Evolutionary conservation across 2,329 filamentous ascomycete genomes (phyloP).

Genomic region (Dactylellina haptotyla): DNA sequence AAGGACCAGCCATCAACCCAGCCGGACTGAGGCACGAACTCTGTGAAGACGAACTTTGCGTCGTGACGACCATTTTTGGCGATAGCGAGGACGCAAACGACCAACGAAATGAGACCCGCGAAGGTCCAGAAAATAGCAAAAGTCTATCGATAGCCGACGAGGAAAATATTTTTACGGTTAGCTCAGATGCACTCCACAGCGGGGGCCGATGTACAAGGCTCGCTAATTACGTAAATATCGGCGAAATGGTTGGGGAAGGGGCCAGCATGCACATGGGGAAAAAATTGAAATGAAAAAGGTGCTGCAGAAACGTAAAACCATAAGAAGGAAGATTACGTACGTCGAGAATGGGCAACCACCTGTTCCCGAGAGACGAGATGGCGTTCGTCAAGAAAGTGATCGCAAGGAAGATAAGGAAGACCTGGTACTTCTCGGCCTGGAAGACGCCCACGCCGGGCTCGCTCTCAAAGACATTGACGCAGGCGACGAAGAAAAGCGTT

Average conservation of each 20-base stretch:
- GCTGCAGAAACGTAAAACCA: conserved; percentile 45
- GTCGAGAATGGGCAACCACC: conserved; percentile 70
- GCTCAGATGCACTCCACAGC: conserved; percentile 28
- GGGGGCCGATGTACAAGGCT: conserved; percentile 18
- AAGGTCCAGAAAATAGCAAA: conserved; percentile 81
- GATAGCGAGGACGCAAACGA: conserved; percentile 71
- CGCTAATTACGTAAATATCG: conserved; percentile 50
- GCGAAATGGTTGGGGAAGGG: conserved; percentile 55
- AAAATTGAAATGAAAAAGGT: no score
- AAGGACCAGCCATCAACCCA: conserved; percentile 79
- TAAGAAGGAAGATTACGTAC: conserved; percentile 67
- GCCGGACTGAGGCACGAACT: conserved; percentile 75
- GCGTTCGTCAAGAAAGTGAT: conserved; percentile 66
- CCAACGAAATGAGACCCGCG: conserved; percentile 73
- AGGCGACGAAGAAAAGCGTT: conserved; percentile 67
- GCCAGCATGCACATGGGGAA: no score
- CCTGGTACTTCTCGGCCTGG: conserved; percentile 63
- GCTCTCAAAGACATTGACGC: conserved; percentile 68
- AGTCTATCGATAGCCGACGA: conserved; percentile 64
- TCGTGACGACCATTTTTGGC: conserved; percentile 74
- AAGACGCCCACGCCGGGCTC: conserved; percentile 64
- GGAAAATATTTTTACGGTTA: conserved; percentile 30
- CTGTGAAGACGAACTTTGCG: conserved; percentile 73
- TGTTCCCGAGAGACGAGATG: conserved; percentile 67
- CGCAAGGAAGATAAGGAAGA: conserved; percentile 65